These are phyloP conservation scores for Zygoascus bituminiphila DNA, from an alignment of 805 yeast species.

Conservation along the genomic window DNA sequence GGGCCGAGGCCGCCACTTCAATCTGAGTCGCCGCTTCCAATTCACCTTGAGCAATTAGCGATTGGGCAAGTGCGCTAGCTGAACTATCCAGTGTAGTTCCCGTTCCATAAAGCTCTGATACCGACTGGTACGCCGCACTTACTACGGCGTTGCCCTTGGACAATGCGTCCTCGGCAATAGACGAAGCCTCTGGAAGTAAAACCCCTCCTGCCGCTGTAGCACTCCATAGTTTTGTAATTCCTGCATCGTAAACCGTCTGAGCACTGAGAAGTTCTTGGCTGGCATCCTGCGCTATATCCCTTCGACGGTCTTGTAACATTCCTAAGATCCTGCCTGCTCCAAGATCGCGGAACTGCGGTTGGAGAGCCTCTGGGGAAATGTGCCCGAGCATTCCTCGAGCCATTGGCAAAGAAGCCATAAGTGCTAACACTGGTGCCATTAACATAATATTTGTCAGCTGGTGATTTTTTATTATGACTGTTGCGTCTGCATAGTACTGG, in stretches of 20 bases:
- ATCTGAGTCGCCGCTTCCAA: not conserved
- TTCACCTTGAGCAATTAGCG: not conserved
- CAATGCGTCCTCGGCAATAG: constrained; percentile 5
- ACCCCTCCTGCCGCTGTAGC: constrained; percentile 4
- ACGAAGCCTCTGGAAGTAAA: constrained; percentile 6
- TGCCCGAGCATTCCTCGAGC: not conserved
- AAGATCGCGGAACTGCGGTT: not conserved
- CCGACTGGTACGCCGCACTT: not conserved
- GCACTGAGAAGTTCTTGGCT: not conserved
- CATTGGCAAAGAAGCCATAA: not conserved
- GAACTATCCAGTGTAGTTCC: not conserved
- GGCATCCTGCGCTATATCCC: not conserved
- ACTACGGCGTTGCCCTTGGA: constrained; percentile 2
- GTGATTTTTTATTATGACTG: too few species aligned
- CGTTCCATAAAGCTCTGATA: not conserved
- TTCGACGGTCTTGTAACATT: not conserved
- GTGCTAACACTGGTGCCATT: not conserved
- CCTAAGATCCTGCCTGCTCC: not conserved
- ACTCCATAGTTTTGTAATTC: not conserved
- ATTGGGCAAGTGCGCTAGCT: not conserved
- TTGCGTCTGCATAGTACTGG: too few species aligned
- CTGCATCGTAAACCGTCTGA: constrained; percentile 3
- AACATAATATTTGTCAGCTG: too few species aligned
- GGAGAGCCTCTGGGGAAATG: not conserved
- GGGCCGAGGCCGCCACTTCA: not conserved